Evolutionary conservation across 371 early-diverging fungal genomes (phyloP).

Genomic region (Rhizopus delemar): DNA sequence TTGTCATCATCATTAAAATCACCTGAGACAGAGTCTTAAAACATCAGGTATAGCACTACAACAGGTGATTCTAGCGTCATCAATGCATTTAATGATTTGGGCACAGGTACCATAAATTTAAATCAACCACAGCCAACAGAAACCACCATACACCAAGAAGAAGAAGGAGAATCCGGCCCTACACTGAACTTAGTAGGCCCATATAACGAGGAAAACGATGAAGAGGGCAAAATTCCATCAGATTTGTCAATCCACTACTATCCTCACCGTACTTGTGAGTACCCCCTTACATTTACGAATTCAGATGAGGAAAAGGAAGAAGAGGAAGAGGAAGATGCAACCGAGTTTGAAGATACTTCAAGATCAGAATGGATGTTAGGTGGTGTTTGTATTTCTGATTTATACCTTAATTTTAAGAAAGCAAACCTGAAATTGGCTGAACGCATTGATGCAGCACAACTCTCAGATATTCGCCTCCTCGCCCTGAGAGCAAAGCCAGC

Average conservation of each 20-base stretch:
- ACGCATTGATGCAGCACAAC: slow-evolving; percentile 5
- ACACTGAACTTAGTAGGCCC: background rate
- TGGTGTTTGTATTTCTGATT: slow-evolving; percentile 13
- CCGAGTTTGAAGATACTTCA: background rate
- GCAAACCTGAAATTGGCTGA: background rate
- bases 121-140: slow-evolving; percentile 6
- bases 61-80: slow-evolving; percentile 7
- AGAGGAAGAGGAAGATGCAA: slow-evolving; percentile 13
- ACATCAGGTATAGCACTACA: slow-evolving; percentile 1
- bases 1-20: slow-evolving; percentile 5
- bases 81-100: slow-evolving; percentile 9
- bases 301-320: too few relatives aligned
- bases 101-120: slow-evolving; percentile 9
- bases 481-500: too few relatives aligned
- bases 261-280: slow-evolving; percentile 3
- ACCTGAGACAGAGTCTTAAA: background rate
- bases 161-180: background rate
- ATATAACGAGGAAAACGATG: slow-evolving; percentile 1
- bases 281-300: slow-evolving; percentile 1
- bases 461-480: slow-evolving; percentile 21
- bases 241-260: slow-evolving; percentile 4
- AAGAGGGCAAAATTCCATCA: slow-evolving; percentile 10
- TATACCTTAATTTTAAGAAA: slow-evolving; percentile 6
- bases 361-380: slow-evolving; percentile 7
- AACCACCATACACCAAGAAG: slow-evolving; percentile 1